Base-by-base conservation (phyloP, 805 yeast genomes). In the Tetrapisispora nanseiensis region DNA sequence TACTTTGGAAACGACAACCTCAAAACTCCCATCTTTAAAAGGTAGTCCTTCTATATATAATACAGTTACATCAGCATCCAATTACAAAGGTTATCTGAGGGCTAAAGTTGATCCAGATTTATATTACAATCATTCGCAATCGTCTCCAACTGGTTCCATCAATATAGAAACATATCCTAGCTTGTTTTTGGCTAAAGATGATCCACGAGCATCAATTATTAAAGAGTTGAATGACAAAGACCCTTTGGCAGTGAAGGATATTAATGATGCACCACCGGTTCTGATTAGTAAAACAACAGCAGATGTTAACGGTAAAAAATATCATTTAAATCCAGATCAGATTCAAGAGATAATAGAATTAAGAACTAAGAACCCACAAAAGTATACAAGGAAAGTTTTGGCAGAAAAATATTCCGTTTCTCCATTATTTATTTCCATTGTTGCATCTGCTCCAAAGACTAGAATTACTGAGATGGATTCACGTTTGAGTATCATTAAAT, bases 171-270 rank as follows among this genome's bases (percentile, higher is more conserved):
- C 63, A 2, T 80, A 92, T 2, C 94, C 95, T 15, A 70, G 69
- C 40, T 76, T 79, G 2, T 85, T 85, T 57, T 60, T 85, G 43
- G 86, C 92, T 10, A 49, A 63, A 6, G 62, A 60, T 33, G 86
- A 83, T 55, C 76, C 78, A 33, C 72, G 92, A 50, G 68, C 70
- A 41, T 63, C 59, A 2, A 51, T 69, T 10, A 51, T 50, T 23
- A 49, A 61, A 28, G 54, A 62, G 9, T 58, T 60, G 19, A 48
- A 48, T 21, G 46, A 44, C 32, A 55, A 49, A 9, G 62, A 57
- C 20, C 51, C 43, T 16, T 47, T 50, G 24, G 8, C 23, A 9
- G 31, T 35, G 6, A 18, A 15, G 4, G 54, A 59, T 29, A 67
- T 63, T 11, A 73, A 74, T 10, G 49, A 72, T 46, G 61, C 61